Percentiles rank a stretch among this genome's conserved stretches.
phyloP scores from a whole-genome alignment of 306 rosid species.

The Dicorynia guianensis region DNA sequence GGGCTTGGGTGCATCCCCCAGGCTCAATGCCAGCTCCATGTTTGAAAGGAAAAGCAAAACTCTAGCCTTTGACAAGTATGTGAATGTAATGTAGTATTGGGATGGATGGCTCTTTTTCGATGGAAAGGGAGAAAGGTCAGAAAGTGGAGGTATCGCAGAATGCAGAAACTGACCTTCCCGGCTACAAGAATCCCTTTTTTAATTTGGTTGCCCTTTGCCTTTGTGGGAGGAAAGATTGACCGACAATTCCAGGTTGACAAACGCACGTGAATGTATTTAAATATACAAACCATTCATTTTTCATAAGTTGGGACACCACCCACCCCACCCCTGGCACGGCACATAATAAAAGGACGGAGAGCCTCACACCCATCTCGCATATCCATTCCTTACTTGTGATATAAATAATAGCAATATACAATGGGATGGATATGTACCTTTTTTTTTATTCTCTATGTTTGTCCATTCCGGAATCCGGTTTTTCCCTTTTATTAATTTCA shows the following conservation, averaged over 20 bases:
- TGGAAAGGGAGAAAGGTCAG: too few relatives aligned
- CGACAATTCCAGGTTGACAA: conserved; percentile 75
- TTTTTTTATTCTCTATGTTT: too few relatives aligned
- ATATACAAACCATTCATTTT: conserved; percentile 52
- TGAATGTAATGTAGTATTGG: background rate
- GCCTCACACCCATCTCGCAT: too few relatives aligned
- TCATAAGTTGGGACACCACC: background rate
- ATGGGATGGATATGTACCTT: too few relatives aligned
- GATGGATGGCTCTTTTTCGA: too few relatives aligned
- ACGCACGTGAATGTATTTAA: conserved; percentile 76
- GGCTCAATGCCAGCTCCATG: conserved; percentile 88
- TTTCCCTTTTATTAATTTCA: too few relatives aligned
- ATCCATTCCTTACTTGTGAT: background rate
- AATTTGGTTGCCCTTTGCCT: conserved; percentile 35
- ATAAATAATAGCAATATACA: too few relatives aligned
- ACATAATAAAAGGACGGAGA: too few relatives aligned
- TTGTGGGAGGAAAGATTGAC: conserved; percentile 57
- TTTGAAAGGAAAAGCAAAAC: background rate
- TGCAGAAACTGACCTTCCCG: background rate
- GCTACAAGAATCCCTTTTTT: conserved; percentile 19
- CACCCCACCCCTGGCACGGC: background rate
- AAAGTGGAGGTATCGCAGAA: too few relatives aligned
- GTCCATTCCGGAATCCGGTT: too few relatives aligned
- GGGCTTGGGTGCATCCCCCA: conserved; percentile 71
- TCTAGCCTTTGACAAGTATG: background rate